Conservation (phyloP, 257 asterid species). For the Solanum piurae region DNA sequence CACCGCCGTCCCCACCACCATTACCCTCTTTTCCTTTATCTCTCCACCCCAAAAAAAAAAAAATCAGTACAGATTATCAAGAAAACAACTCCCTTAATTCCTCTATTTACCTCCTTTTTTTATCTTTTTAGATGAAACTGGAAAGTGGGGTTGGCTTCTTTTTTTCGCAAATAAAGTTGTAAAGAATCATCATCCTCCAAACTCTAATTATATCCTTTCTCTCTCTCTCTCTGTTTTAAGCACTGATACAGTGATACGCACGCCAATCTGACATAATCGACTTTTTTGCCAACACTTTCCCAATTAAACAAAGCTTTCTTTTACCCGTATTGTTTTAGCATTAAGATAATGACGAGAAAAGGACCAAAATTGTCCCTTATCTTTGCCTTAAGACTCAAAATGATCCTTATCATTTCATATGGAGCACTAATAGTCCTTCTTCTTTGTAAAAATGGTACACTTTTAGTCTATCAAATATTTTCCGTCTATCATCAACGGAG, state of each 20-base stretch:
- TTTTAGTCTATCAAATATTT: too few species aligned
- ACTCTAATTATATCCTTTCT: neutral
- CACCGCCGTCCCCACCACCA: conserved; percentile 61
- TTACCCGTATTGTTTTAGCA: conserved; percentile 9
- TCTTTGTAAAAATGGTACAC: too few species aligned
- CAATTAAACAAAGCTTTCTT: conserved; percentile 7
- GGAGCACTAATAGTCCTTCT: too few species aligned
- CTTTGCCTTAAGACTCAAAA: too few species aligned
- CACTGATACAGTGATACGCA: conserved; percentile 44
- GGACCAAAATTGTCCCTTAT: too few species aligned
- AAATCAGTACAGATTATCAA: conserved; percentile 6
- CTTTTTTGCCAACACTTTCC: conserved; percentile 14
- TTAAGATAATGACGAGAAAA: conserved; percentile 29
- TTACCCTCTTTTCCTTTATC: neutral
- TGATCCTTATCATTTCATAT: too few species aligned
- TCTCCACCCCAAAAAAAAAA: neutral
- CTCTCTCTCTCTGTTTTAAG: neutral
- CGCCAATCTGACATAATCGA: conserved; percentile 72
- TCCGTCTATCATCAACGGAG: too few species aligned
- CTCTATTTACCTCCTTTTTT: neutral
- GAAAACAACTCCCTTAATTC: neutral
- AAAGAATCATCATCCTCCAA: conserved; percentile 9
- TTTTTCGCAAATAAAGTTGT: conserved; percentile 11
- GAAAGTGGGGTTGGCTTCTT: conserved; percentile 19
- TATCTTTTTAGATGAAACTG: conserved; percentile 22